Evolutionary conservation across 352 stramenopile species (phyloP), one percentile per base, ranked within the genome.

Genomic region (Globisporangium apiculatum): DNA sequence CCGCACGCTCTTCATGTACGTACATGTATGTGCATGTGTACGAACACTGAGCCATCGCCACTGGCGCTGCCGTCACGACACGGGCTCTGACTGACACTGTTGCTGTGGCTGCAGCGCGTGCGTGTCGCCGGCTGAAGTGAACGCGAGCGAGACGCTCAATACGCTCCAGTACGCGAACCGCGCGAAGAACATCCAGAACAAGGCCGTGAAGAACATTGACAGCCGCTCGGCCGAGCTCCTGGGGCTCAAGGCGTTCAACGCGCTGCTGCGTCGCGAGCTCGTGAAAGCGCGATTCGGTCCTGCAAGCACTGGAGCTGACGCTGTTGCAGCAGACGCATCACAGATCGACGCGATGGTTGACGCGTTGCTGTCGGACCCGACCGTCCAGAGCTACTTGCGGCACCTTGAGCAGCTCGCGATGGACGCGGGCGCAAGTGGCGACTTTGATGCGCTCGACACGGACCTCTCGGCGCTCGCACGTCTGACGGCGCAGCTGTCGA

Each of bases 181-280:
- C 1, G 86, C 86, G 7, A 91, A 89, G 51, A 94, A 94, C 51
- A 95, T 95, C 55, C 86, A 94, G 42, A 95, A 95, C 58, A 95
- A 95, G 59, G 86, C 86, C 4, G 73, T 95, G 31, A 95, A 95
- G 53, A 95, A 95, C 47, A 79, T 95, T 38, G 84, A 95, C 67
- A 79, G 70, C n/a, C 70, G 78, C 11, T 90, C 84, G 11, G 81
- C 77, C 0, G 82, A 95, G 54, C 53, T 95, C 0, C 60, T 83
- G 17, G 73, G 67, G n/a, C 57, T 91, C 38, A 86, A 87, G 52
- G 76, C 83, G 0, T 76, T 90, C 17, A 87, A 89, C 46, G 62
- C 76, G 5, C 48, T 95, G 12, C 56, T 95, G 1, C 77, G 76
- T 9, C 75, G 74, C 48, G 86, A 92, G 42, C 58, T 94, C 3